Evolutionary conservation across 2,329 filamentous ascomycete species (phyloP), one percentile per base, ranked within the genome.

Genomic region (Xylariaceae sp.): DNA sequence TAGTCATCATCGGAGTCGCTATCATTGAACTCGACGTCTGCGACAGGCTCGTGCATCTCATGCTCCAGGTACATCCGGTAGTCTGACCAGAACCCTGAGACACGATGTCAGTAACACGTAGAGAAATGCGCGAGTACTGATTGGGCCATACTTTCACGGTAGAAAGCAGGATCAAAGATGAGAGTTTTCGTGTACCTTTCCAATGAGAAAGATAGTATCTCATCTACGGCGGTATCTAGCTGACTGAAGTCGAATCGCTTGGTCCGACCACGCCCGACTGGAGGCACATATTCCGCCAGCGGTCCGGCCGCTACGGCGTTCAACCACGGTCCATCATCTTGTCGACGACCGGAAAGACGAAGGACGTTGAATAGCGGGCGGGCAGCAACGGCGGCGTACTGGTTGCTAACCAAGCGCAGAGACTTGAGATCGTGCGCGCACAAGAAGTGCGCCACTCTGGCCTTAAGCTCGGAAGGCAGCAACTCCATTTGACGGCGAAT

Each of bases 91-190:
- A 56, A 56, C 1, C 35, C 45, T 38, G 11, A 22, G n/a, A 36
- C 31, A 31, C 6, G 27, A 10, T 36, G 22, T 42, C 19, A 33
- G 22, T 7, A 27, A 27, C 22, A 27, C 4, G 22, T 7, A 27
- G 7, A 7, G 22, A 7, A 27, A 27, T 27, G 12, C 39, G 22
- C 11, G n/a, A 31, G 27, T 15, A 11, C 14, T 11, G 11, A 2
- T 27, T 32, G 17, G 38, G 31, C 19, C 19, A 15, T 44, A 49
- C 47, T 35, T 44, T 32, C 35, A 42, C 49, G 48, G 33, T 54
- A 56, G 15, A 49, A 54, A 18, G 51, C 51, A 17, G 54, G 54
- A 12, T 52, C 52, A 44, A 56, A 56, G n/a, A 50, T 22, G 14
- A 56, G 43, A 9, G 36, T 54, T 39, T 48, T 54, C 4, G 47